Conservation (phyloP, 306 rosid species). For the Dalbergia cochinchinensis region DNA sequence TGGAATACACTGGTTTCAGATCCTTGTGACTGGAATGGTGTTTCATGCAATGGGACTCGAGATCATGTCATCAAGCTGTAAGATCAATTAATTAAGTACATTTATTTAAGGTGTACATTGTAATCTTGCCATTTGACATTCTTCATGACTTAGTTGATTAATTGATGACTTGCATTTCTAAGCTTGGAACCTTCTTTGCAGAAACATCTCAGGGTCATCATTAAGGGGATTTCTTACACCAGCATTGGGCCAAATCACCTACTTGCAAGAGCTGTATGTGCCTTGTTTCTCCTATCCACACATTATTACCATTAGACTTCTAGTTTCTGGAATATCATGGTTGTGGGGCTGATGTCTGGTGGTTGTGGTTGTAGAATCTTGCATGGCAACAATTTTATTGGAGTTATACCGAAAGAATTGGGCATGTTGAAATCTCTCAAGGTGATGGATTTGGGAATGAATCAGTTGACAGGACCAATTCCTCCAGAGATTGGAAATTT, state of each 20-base stretch:
- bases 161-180: conserved; percentile 27
- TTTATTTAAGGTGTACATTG: conserved; percentile 1
- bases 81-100: conserved; percentile 50
- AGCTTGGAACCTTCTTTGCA: conserved; percentile 58
- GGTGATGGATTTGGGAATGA: conserved; percentile 87
- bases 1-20: conserved; percentile 83
- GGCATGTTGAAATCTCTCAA: conserved; percentile 71
- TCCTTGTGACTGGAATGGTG: conserved; percentile 92
- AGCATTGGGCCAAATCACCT: conserved; percentile 78
- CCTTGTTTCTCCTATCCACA: conserved; percentile 14
- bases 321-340: conserved; percentile 32
- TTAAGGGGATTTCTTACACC: conserved; percentile 80
- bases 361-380: conserved; percentile 66
- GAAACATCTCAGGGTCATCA: conserved; percentile 84
- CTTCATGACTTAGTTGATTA: conserved; percentile 34
- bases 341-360: conserved; percentile 36
- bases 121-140: conserved; percentile 10
- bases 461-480: conserved; percentile 86
- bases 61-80: conserved; percentile 88
- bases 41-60: conserved; percentile 65
- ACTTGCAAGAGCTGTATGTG: conserved; percentile 82
- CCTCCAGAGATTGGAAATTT: conserved; percentile 84
- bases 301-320: not conserved
- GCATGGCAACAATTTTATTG: conserved; percentile 86
- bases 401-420: conserved; percentile 83